Conservation (phyloP, 805 yeast genomes). For the Zygoascus bituminiphila region DNA sequence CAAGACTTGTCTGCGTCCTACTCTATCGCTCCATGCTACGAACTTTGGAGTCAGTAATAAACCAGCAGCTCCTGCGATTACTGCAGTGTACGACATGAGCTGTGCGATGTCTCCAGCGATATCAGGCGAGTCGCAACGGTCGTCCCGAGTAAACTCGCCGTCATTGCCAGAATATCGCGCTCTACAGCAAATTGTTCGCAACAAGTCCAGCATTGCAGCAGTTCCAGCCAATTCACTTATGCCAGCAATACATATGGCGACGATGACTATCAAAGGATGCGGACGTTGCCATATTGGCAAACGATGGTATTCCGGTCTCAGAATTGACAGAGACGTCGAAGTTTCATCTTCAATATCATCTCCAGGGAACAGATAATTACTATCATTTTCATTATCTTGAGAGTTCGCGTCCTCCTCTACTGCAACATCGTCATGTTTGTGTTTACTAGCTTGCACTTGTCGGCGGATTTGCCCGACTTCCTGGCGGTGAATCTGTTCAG, state of each 20-base stretch:
- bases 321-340: neutral
- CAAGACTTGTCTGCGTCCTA: slow-evolving; percentile 50
- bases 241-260: neutral
- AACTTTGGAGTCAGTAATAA: slow-evolving; percentile 31
- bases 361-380: neutral
- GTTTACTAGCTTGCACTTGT: too few relatives aligned
- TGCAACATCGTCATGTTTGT: neutral
- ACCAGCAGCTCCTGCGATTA: slow-evolving; percentile 8
- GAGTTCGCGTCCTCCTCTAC: slow-evolving; percentile 5
- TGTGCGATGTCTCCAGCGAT: slow-evolving; percentile 10
- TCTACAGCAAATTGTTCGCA: slow-evolving; percentile 3
- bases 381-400: neutral
- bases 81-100: slow-evolving; percentile 8
- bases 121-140: slow-evolving; percentile 12
- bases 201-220: slow-evolving; percentile 13
- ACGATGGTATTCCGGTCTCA: slow-evolving; percentile 6
- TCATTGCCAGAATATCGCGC: neutral
- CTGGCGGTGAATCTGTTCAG: neutral
- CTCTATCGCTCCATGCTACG: slow-evolving; percentile 53
- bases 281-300: slow-evolving; percentile 7
- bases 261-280: slow-evolving; percentile 5
- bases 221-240: neutral
- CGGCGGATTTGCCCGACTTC: too few relatives aligned
- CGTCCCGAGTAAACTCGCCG: slow-evolving; percentile 6
- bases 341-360: slow-evolving; percentile 2